A percentile compares a stretch with the other conserved stretches of the same genome.
Conservation (phyloP, 2,329 filamentous ascomycete genomes). For the Cladosporium cucumerinum region DNA sequence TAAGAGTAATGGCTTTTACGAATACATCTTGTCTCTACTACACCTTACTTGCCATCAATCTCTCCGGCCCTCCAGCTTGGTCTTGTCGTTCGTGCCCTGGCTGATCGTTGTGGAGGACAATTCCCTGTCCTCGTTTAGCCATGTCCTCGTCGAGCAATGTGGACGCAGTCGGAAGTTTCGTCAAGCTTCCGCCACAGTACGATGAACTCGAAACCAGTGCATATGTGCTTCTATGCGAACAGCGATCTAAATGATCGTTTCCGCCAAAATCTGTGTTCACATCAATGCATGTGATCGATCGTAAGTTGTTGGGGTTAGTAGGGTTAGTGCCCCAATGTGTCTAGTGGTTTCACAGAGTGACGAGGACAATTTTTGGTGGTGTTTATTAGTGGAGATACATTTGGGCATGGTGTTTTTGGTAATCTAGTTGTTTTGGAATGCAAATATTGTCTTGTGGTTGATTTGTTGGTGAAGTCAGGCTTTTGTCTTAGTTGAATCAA, state of each 20-base stretch:
- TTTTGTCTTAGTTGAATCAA: not conserved
- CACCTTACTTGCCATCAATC: not conserved
- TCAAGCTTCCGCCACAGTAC: not conserved
- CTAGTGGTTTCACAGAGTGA: not conserved
- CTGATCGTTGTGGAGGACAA: not conserved
- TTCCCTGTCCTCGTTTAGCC: too few species aligned
- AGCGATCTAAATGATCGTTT: not conserved
- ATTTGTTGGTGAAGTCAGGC: too few species aligned
- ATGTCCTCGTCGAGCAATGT: too few species aligned
- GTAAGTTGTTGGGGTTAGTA: not conserved
- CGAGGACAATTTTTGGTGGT: not conserved
- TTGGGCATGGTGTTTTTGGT: not conserved
- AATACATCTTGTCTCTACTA: not conserved
- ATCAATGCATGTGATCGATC: not conserved
- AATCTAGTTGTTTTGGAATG: fast-evolving
- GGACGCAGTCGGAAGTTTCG: too few species aligned
- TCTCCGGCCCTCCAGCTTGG: not conserved
- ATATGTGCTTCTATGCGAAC: not conserved
- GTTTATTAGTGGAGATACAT: not conserved
- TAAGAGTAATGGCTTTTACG: not conserved
- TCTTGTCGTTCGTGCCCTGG: not conserved
- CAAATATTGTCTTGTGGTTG: not conserved
- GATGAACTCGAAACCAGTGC: not conserved
- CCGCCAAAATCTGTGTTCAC: not conserved
- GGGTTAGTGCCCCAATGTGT: not conserved